Conservation (phyloP, 345 rosid genomes). For the Eucalyptus marginata region DNA sequence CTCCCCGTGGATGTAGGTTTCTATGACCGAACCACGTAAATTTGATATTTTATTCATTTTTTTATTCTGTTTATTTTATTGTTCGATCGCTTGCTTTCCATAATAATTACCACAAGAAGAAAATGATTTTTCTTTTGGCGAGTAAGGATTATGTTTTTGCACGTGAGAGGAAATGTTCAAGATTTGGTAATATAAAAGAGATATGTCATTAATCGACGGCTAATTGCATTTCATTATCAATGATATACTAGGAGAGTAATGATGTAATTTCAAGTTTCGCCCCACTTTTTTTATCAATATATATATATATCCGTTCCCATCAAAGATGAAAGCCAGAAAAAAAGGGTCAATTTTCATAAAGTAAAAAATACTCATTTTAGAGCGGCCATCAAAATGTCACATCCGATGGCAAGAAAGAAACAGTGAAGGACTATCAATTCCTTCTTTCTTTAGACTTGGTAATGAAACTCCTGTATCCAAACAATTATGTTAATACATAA, state of each 20-base stretch:
- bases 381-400: not conserved
- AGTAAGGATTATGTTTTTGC: not conserved
- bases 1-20: fast-evolving
- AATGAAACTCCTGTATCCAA: not conserved
- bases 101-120: fast-evolving
- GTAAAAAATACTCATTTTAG: not conserved
- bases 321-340: not conserved
- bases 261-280: no score
- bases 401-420: not conserved
- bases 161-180: not conserved
- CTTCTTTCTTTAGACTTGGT: not conserved
- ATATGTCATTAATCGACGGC: not conserved
- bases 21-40: fast-evolving
- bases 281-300: no score
- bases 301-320: not conserved
- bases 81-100: not conserved
- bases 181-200: not conserved
- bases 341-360: not conserved
- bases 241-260: no score
- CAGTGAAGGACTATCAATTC: not conserved
- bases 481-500: not conserved
- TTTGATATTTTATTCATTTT: no score
- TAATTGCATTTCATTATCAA: no score
- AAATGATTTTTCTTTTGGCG: not conserved
- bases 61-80: no score